Evolutionary conservation across 164 flowering plant genomes (phyloP).

Genomic region (Chloranthus sessilifolius): DNA sequence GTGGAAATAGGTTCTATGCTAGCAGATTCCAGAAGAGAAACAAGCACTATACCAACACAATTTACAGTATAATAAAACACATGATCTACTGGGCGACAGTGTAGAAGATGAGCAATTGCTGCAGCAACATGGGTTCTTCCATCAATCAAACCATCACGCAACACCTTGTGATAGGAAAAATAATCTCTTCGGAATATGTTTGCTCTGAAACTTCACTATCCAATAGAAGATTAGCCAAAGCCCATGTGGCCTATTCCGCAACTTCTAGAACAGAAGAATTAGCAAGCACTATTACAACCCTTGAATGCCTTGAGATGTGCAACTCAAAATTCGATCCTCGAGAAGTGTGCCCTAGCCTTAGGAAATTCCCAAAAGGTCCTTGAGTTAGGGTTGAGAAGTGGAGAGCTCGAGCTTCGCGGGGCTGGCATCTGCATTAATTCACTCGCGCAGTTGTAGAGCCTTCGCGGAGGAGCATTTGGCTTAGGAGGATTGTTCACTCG

Average conservation of each 20-base stretch:
- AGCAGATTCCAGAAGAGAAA: slow-evolving; percentile 70
- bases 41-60: slow-evolving; percentile 82
- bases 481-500: no score
- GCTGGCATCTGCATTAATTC: no score
- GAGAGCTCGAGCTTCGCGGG: no score
- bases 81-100: slow-evolving; percentile 44
- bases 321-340: no score
- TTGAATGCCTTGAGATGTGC: no score
- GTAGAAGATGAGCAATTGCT: slow-evolving; percentile 82
- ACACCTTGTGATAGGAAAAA: slow-evolving; percentile 75
- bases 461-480: no score
- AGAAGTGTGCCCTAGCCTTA: no score
- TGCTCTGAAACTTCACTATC: slow-evolving; percentile 65
- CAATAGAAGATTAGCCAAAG: slow-evolving; percentile 83
- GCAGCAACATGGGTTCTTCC: slow-evolving; percentile 93
- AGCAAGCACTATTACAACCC: no score
- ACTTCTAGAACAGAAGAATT: slow-evolving; percentile 68
- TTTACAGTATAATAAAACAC: slow-evolving; percentile 65
- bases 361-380: no score
- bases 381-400: no score
- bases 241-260: slow-evolving; percentile 85
- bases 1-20: slow-evolving; percentile 48
- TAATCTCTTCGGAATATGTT: slow-evolving; percentile 67
- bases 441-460: no score
- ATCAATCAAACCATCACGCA: slow-evolving; percentile 68